Conservation (phyloP, 805 yeast genomes). For the Candida ortonii region DNA sequence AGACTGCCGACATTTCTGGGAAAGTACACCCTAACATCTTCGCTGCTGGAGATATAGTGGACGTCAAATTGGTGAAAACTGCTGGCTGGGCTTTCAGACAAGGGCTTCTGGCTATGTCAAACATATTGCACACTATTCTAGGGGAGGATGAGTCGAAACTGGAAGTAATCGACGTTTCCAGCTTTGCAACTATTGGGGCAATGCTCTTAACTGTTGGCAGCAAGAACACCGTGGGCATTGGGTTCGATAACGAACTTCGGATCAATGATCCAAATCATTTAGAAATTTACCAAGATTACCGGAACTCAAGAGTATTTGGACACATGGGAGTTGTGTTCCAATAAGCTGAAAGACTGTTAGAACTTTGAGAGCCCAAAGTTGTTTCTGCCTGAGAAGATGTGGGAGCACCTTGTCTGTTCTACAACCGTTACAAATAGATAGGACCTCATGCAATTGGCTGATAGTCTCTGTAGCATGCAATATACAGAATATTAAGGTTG, state of each 20-base stretch:
- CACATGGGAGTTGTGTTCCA: too few species aligned
- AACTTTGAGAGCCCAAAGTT: too few species aligned
- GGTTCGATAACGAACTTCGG: constrained; percentile 5
- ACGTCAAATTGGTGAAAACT: constrained; percentile 12
- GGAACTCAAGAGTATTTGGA: constrained; percentile 8
- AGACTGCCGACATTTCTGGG: constrained; percentile 4
- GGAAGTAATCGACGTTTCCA: too few species aligned
- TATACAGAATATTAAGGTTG: too few species aligned
- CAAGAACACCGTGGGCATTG: constrained; percentile 11
- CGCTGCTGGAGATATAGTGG: constrained; percentile 18
- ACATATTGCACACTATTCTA: neutral
- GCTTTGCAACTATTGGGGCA: too few species aligned
- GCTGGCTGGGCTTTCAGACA: constrained; percentile 20
- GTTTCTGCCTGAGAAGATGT: too few species aligned
- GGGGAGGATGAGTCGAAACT: constrained; percentile 1
- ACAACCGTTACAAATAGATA: too few species aligned
- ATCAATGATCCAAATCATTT: constrained; percentile 13
- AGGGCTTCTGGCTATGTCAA: constrained; percentile 3
- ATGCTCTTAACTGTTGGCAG: constrained; percentile 16
- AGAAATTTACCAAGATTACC: constrained; percentile 17
- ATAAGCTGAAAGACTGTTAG: too few species aligned
- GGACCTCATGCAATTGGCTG: too few species aligned
- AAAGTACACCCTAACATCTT: constrained; percentile 12
- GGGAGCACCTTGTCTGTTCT: too few species aligned
- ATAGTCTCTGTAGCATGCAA: too few species aligned